Evolutionary conservation across 805 yeast species (phyloP).

Genomic region (Candida sakaeoensis): DNA sequence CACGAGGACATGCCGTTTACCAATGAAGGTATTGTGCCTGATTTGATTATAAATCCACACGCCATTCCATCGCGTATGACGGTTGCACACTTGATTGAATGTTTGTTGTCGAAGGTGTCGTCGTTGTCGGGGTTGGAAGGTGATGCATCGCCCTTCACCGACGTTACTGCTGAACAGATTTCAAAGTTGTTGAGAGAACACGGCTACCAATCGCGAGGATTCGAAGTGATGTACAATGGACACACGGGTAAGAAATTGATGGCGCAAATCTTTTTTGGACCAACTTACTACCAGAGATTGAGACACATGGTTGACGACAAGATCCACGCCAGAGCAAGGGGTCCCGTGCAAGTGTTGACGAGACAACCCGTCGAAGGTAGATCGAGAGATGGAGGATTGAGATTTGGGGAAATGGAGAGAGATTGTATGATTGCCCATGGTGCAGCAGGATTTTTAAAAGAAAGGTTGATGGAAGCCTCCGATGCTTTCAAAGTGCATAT

Average conservation of each 20-base stretch:
- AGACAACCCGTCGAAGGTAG: conserved; percentile 99
- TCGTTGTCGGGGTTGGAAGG: conserved; percentile 95
- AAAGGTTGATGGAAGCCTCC: conserved; percentile 97
- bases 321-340: conserved; percentile 98
- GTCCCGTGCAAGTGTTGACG: conserved; percentile 95
- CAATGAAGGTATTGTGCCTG: conserved; percentile 94
- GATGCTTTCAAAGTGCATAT: conserved; percentile 98
- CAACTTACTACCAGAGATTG: conserved; percentile 96
- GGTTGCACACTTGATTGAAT: conserved; percentile 98
- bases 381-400: conserved; percentile 97
- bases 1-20: conserved; percentile 99
- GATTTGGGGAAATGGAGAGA: conserved; percentile 99
- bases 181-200: conserved; percentile 89
- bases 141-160: conserved; percentile 99
- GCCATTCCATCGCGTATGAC: conserved; percentile 99
- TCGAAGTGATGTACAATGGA: conserved; percentile 97
- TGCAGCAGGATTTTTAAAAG: conserved; percentile 97
- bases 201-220: conserved; percentile 97
- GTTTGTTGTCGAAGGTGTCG: conserved; percentile 92
- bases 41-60: conserved; percentile 95
- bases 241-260: conserved; percentile 97
- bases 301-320: conserved; percentile 99
- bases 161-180: conserved; percentile 95
- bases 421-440: conserved; percentile 99
- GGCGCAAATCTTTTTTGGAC: conserved; percentile 99